Base-by-base conservation (phyloP, 352 stramenopile species). In the Pythium volutum region DNA sequence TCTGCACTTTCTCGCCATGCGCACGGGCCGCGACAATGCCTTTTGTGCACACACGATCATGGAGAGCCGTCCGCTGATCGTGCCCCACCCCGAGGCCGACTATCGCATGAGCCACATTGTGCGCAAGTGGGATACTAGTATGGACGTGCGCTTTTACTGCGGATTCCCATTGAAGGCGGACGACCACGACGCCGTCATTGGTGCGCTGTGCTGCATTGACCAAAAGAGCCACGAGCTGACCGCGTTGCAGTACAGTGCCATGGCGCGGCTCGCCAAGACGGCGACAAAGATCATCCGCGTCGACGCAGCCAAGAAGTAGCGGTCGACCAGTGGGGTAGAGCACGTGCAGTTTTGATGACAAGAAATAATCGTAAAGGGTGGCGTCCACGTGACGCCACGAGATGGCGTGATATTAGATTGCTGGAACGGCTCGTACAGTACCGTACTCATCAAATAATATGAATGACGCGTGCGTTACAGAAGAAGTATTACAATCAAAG, bases 21-120 rank as follows among this genome's bases (percentile, higher is more conserved):
- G 59, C n/a, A 75, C 75, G 63, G 71, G 68, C 29, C 81, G 78
- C 66, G 59, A 71, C 15, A 55, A 88, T 27, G 67, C 75, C 2
- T 89, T 91, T 49, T 91, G 82, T 45, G 56, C 71, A 22, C 76
- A 88, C 39, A 74, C 67, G 33, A 83, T 91, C 58, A 68, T 91
- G 59, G 68, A 70, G 56, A 27, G 63, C 23, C 72, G 81, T 59
- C 79, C 81, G 14, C 67, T 91, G 12, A 70, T 88, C 39, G 74
- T 81, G 62, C 77, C 69, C 22, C 70, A 88, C 38, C 68, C 72
- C 0, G 75, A 84, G 33, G 65, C 77, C 2, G 81, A 89, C 58
- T 66, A 87, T 46, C 81, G 81, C n/a, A 84, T 89, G 18, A 64
- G 56, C 38, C 62, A 73, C 38, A 70, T 77, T 25, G 41, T 7